A percentile compares a stretch with the other conserved stretches of the same genome.
phyloP scores from a whole-genome alignment of 2,329 filamentous ascomycete genomes.

The Colletotrichum australisinense region DNA sequence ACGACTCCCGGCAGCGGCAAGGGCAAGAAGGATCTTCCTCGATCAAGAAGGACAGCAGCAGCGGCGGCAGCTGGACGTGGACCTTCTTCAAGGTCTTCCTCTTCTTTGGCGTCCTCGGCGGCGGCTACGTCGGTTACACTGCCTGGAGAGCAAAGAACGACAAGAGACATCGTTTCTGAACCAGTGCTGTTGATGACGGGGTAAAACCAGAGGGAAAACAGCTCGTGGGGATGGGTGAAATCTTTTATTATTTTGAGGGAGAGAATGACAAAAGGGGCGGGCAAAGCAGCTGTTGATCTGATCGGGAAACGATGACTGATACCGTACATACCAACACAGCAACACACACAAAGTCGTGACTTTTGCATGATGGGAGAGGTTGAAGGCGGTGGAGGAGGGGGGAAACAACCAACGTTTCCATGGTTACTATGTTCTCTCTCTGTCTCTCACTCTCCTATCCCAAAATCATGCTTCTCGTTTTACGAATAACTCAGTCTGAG shows the following conservation, averaged over 20 bases:
- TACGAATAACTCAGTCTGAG: constrained; percentile 29
- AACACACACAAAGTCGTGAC: constrained; percentile 11
- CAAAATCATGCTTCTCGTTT: not conserved
- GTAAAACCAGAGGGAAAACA: not conserved
- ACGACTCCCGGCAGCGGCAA: constrained; percentile 42
- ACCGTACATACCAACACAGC: constrained; percentile 29
- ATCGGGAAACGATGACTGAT: constrained; percentile 7
- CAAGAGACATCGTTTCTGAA: constrained; percentile 69
- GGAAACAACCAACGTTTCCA: constrained; percentile 2
- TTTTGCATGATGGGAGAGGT: constrained; percentile 26
- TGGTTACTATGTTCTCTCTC: not conserved
- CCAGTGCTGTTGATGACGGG: not conserved
- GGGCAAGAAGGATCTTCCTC: constrained; percentile 45
- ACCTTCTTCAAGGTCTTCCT: constrained; percentile 85
- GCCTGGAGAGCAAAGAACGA: constrained; percentile 77
- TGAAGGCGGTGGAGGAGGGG: not conserved
- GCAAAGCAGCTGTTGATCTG: constrained; percentile 2
- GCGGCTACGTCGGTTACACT: constrained; percentile 87
- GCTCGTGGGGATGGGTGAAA: not conserved
- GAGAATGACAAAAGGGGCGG: not conserved
- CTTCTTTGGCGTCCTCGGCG: constrained; percentile 76
- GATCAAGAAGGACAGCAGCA: constrained; percentile 54
- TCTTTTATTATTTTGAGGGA: not conserved
- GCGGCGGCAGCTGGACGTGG: constrained; percentile 68
- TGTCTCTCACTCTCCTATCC: constrained; percentile 7